Percentiles rank a stretch among this genome's conserved stretches.
Conservation (phyloP, 495 filamentous ascomycete species). For the Talaromyces stipitatus region DNA sequence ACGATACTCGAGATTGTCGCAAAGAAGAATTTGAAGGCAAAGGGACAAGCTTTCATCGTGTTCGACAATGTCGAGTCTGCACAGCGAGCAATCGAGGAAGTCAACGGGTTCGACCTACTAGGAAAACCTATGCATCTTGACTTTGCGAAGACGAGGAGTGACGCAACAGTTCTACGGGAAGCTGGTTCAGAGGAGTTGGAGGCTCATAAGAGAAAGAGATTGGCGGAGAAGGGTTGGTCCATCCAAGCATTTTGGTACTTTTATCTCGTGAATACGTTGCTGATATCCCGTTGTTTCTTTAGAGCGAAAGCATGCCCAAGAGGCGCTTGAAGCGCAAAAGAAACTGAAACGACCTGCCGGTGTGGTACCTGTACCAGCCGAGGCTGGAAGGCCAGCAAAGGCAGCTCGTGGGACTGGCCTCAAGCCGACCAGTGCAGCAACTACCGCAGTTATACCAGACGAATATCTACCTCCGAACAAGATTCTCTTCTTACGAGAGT, state of each 20-base stretch:
- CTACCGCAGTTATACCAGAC: conserved; percentile 77
- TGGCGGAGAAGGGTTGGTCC: conserved; percentile 82
- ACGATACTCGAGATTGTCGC: conserved; percentile 85
- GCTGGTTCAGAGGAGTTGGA: conserved; percentile 79
- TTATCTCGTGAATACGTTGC: background rate
- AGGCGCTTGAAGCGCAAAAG: conserved; percentile 74
- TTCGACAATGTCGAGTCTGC: conserved; percentile 76
- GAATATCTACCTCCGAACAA: conserved; percentile 97
- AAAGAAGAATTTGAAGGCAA: conserved; percentile 85
- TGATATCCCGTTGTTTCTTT: background rate
- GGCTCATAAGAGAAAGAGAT: conserved; percentile 71
- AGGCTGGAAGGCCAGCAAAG: conserved; percentile 59
- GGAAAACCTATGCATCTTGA: conserved; percentile 87
- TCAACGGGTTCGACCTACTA: conserved; percentile 92
- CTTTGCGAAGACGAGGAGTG: conserved; percentile 77
- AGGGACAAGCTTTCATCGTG: conserved; percentile 95
- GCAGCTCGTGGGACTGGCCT: conserved; percentile 68
- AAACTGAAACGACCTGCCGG: conserved; percentile 68
- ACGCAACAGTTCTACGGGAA: conserved; percentile 70
- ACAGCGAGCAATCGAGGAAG: conserved; percentile 71
- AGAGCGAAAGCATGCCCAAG: conserved; percentile 90
- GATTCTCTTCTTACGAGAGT: conserved; percentile 89
- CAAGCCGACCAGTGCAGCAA: conserved; percentile 65
- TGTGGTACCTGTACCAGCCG: conserved; percentile 37
- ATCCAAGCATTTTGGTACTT: background rate